phyloP scores from a whole-genome alignment of 257 asterid species.

The Fraxinus anomala region DNA sequence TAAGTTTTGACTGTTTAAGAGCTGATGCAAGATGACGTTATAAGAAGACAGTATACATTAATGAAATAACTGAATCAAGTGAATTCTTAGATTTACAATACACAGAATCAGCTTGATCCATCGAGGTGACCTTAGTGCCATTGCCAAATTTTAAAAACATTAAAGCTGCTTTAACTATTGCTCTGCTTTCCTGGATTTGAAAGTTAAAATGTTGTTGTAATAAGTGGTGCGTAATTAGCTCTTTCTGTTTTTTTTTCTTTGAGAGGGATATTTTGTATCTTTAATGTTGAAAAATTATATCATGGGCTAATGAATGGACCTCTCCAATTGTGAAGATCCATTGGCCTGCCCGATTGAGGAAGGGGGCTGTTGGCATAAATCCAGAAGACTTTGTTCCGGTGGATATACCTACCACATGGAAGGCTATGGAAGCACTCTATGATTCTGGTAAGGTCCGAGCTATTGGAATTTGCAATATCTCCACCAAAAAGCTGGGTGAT shows the following conservation, averaged over 20 bases:
- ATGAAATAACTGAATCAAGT: not conserved
- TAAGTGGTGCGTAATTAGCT: not conserved
- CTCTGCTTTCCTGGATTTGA: not conserved
- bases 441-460: constrained; percentile 75
- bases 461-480: constrained; percentile 81
- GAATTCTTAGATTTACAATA: not conserved
- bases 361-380: constrained; percentile 43
- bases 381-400: constrained; percentile 61
- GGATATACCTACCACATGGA: constrained; percentile 76
- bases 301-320: not conserved
- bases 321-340: constrained; percentile 53
- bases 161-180: too few species aligned
- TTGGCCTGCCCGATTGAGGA: constrained; percentile 71
- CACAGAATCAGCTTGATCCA: too few species aligned
- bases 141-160: too few species aligned
- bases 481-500: constrained; percentile 65
- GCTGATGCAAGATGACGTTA: not conserved
- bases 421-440: constrained; percentile 71
- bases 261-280: not conserved
- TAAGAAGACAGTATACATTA: not conserved
- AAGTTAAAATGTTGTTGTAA: too few species aligned
- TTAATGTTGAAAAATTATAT: too few species aligned
- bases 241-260: not conserved
- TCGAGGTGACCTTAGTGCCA: too few species aligned
- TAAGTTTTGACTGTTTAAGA: not conserved